phyloP scores from a whole-genome alignment of 1,284 basidiomycete genomes.

The Tylopilus orsonianus region DNA sequence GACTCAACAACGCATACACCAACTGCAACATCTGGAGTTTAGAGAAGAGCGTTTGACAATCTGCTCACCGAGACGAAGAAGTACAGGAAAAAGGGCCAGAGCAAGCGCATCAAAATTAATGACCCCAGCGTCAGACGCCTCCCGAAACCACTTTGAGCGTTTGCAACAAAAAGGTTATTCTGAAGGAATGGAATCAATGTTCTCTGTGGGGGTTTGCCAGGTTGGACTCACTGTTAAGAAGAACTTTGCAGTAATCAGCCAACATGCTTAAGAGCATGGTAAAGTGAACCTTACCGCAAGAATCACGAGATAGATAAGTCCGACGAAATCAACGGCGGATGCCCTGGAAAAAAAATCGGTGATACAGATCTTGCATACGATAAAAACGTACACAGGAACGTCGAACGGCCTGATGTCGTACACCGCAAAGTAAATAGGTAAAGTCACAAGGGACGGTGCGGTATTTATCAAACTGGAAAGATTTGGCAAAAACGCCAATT shows the following conservation, averaged over 20 bases:
- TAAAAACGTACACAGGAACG: constrained; percentile 50
- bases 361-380: not conserved
- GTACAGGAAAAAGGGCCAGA: constrained; percentile 55
- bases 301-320: constrained; percentile 74
- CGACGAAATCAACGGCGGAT: constrained; percentile 71
- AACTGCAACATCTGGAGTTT: constrained; percentile 28
- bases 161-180: constrained; percentile 36
- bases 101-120: constrained; percentile 56
- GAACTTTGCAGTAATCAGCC: constrained; percentile 30
- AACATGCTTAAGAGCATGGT: constrained; percentile 32
- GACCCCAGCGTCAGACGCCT: constrained; percentile 50
- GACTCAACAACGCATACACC: constrained; percentile 62
- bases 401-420: constrained; percentile 68
- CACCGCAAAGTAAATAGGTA: constrained; percentile 50
- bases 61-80: constrained; percentile 56
- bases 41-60: not conserved
- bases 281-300: constrained; percentile 42
- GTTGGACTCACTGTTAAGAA: constrained; percentile 40
- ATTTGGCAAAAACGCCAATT: constrained; percentile 36
- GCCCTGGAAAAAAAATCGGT: constrained; percentile 47
- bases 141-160: constrained; percentile 45
- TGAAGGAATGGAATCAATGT: constrained; percentile 7
- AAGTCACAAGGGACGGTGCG: constrained; percentile 59
- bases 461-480: constrained; percentile 40
- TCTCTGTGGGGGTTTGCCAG: constrained; percentile 10